Evolutionary conservation across 2,329 filamentous ascomycete genomes (phyloP), one percentile per base, ranked within the genome.

Genomic region (Aspergillus japonicus): DNA sequence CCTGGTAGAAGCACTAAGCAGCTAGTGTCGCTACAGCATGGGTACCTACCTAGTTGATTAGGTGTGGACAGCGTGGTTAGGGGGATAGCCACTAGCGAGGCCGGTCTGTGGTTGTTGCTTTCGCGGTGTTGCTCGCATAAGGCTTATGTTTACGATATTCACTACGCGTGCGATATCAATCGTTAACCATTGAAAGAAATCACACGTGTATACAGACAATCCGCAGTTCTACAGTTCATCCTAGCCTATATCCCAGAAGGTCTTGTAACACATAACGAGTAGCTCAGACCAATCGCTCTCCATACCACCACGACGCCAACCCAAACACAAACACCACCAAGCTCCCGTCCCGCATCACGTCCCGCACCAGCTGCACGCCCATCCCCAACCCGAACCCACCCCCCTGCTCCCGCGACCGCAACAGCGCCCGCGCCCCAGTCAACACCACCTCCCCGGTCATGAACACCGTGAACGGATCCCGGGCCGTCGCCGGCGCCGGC

Each of bases 391-490:
- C 69, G 62, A 35, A 3, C 33, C 26, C 26, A 61, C 66, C 62
- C 11, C 67, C 67, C 63, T 68, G 64, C 59, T 68, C 58, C 19
- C 61, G 54, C 58, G 66, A 69, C 35, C 69, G 59, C 56, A 76
- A 62, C 35, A 77, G 16, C 39, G 39, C 66, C 65, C 77, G 71
- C 16, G 74, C 69, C 21, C 73, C 73, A 54, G 71, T 72, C 58
- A 82, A 64, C 35, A 80, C 56, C 61, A 81, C 52, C 66, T 82
- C 79, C 10, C 77, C 79, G n/a, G 77, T 81, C 35, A 77, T 68
- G 60, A 82, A 81, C n/a, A 78, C 69, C 42, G 76, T 53, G 59
- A 79, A 80, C 11, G 78, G 78, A 54, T 77, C 80, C 66, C 76
- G 75, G 24, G 70, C 76, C 23, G 77, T 80, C 12, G 78, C 75